phyloP scores from a whole-genome alignment of 805 yeast genomes.

The Wickerhamomyces ciferrii region DNA sequence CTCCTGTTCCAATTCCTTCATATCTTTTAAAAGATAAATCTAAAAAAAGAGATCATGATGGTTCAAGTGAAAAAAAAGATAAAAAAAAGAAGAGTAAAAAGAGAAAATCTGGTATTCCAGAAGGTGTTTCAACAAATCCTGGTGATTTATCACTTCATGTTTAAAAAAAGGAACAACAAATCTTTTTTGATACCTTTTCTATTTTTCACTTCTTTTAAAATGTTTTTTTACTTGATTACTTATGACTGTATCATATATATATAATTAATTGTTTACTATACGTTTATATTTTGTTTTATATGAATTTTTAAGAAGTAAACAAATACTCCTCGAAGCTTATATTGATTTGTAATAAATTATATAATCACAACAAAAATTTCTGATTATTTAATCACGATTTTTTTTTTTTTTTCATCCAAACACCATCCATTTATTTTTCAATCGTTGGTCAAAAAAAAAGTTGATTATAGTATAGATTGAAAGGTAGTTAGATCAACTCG shows the following conservation, averaged over 20 bases:
- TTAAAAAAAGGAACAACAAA: no score
- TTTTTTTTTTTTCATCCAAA: no score
- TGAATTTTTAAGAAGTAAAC: background rate
- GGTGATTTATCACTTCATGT: background rate
- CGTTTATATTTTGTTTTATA: background rate
- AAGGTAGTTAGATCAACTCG: no score
- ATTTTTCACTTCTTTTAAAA: conserved; percentile 1
- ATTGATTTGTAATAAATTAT: background rate
- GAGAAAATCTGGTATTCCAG: conserved; percentile 24
- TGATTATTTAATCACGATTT: background rate
- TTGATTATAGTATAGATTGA: no score
- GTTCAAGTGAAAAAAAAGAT: conserved; percentile 35
- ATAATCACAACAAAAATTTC: background rate
- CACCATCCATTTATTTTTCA: background rate
- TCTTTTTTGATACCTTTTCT: background rate
- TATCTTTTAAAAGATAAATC: conserved; percentile 24
- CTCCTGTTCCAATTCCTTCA: conserved; percentile 36
- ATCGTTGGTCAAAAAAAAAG: background rate
- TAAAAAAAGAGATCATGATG: conserved; percentile 29
- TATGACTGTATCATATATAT: background rate
- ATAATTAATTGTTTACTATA: background rate
- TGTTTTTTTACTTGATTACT: conserved; percentile 2
- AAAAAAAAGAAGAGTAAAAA: conserved; percentile 51
- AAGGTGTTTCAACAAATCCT: conserved; percentile 1
- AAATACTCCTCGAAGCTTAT: no score